Conservation (phyloP, 768 basidiomycete genomes). For the Candolleomyces aberdarensis region DNA sequence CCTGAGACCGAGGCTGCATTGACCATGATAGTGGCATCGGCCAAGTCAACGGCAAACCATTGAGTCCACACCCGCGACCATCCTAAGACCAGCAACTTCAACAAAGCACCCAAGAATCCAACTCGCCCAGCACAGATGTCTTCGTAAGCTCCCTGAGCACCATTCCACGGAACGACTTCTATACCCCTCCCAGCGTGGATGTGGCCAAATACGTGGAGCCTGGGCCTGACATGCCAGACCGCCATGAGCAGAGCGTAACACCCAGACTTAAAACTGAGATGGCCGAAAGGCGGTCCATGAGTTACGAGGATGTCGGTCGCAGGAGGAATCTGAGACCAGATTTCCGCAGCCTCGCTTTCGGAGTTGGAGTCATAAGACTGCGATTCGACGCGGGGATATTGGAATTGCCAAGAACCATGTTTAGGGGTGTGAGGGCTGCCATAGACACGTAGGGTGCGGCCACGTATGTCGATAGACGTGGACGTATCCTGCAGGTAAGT, state of each 20-base stretch:
- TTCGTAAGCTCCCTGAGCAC: conserved; percentile 27
- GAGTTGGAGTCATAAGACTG: conserved; percentile 5
- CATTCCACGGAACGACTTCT: conserved; percentile 28
- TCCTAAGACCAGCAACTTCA: conserved; percentile 12
- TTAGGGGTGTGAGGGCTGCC: conserved; percentile 39
- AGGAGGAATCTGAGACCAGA: conserved; percentile 28
- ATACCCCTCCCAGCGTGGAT: conserved; percentile 36
- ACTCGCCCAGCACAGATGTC: conserved; percentile 16
- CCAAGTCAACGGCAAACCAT: neutral
- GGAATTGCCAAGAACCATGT: conserved; percentile 33
- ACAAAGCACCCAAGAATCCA: conserved; percentile 12
- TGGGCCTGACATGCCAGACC: conserved; percentile 31
- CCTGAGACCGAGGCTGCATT: conserved; percentile 30
- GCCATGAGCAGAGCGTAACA: conserved; percentile 29
- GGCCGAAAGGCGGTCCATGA: conserved; percentile 37
- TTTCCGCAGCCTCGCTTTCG: conserved; percentile 6
- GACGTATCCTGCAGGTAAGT: conserved; percentile 37
- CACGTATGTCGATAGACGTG: conserved; percentile 23
- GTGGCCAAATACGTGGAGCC: conserved; percentile 40
- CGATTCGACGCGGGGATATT: conserved; percentile 25
- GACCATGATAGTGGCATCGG: conserved; percentile 23
- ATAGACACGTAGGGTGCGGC: conserved; percentile 28
- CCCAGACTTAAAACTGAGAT: conserved; percentile 28
- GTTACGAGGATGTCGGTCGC: conserved; percentile 39
- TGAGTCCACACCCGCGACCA: conserved; percentile 3